phyloP scores from a whole-genome alignment of 2,329 filamentous ascomycete species.

The Claviceps quebecensis region DNA sequence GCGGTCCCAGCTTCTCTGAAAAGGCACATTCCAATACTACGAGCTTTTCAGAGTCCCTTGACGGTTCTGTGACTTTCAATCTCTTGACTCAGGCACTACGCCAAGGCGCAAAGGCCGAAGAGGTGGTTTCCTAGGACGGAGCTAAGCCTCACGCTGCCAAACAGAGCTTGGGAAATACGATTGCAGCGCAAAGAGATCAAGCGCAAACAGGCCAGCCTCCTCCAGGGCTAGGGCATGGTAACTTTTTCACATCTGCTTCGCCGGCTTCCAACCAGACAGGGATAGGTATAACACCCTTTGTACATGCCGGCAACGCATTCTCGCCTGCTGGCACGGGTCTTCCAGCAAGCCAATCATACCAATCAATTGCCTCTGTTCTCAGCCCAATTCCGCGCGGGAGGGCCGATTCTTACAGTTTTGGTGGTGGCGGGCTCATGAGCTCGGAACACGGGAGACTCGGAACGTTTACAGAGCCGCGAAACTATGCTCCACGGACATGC shows the following conservation, averaged over 20 bases:
- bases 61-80: not conserved
- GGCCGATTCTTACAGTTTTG: not conserved
- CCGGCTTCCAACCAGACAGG: not conserved
- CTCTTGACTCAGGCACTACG: slow-evolving; percentile 4
- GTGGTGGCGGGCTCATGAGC: slow-evolving; percentile 5
- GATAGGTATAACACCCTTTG: not conserved
- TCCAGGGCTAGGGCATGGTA: not conserved
- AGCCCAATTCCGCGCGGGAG: not conserved
- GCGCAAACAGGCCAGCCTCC: not conserved
- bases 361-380: slow-evolving; percentile 2
- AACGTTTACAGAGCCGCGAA: slow-evolving; percentile 26
- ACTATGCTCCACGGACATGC: slow-evolving; percentile 24
- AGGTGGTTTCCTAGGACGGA: slow-evolving; percentile 5
- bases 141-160: slow-evolving; percentile 1
- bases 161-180: not conserved
- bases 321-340: slow-evolving; percentile 1
- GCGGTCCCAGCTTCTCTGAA: not conserved
- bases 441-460: slow-evolving; percentile 6
- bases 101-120: not conserved
- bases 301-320: not conserved
- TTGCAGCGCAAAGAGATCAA: not conserved
- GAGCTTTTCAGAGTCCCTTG: slow-evolving; percentile 2
- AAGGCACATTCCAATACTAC: slow-evolving; percentile 2
- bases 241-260: not conserved
- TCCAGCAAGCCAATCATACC: slow-evolving; percentile 4